Evolutionary conservation across 805 yeast species (phyloP), one percentile per base, ranked within the genome.

Genomic region (Suhomyces faveliae): DNA sequence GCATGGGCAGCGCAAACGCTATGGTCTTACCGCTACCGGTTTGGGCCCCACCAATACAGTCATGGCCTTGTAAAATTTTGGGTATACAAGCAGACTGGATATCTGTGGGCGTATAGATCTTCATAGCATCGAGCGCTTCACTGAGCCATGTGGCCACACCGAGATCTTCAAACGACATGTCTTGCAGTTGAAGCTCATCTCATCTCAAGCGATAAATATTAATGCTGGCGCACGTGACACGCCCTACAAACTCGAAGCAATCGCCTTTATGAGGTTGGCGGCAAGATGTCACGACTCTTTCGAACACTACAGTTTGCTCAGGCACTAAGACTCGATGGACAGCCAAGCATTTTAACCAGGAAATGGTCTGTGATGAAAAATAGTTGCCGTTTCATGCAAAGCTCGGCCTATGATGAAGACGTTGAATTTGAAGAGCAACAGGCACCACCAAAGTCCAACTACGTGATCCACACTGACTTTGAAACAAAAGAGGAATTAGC

Each of bases 1-100:
- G 73, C 89, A 94, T 92, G 2, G 99, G 99, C n/a, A 89, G 95
- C 1, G 92, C 98, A 76, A 94, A 94, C 1, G 98, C 97, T 19
- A 94, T 83, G 1, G 99, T 94, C 64, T 94, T 94, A 79, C 99
- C 99, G 13, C 96, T 85, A 68, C 99, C 99, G 0, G 99, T 94
- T 65, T 87, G 87, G 25, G 99, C 99, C 38, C 99, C 99, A 44
- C 99, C 99, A 45, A 94, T 92, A 68, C 97, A 91, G 64, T 91
- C 96, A 56, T 84, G 79, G 6, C 96, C 97, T 37, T 74, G 75
- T 33, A 94, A 63, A 48, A 94, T 87, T 48, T 85, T 80, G 0
- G 98, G 98, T 41, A 94, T 92, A 62, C 97, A 89, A 3, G 89
- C 88, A 7, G 72, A 62, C 64, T 94, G 99, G 70, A 94, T 92